A percentile compares a stretch with the other conserved stretches of the same genome.
Evolutionary conservation across 2,329 filamentous ascomycete species (phyloP).

Genomic region (Sporothrix dimorphospora): DNA sequence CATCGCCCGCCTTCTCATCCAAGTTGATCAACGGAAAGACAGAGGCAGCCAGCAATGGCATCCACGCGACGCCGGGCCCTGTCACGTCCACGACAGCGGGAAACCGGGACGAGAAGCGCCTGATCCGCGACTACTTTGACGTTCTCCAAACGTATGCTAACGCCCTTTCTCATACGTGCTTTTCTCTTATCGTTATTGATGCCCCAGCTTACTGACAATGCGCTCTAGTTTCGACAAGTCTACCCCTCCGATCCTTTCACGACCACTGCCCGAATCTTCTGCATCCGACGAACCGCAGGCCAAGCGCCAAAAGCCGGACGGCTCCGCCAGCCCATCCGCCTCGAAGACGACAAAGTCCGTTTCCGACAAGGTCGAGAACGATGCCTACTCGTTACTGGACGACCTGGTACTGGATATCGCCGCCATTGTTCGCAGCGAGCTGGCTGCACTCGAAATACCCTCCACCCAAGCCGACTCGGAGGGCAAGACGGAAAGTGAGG

Average conservation of each 20-base stretch:
- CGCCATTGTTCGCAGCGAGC: constrained; percentile 40
- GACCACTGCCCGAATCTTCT: constrained; percentile 51
- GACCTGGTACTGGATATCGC: constrained; percentile 64
- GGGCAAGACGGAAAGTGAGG: background rate
- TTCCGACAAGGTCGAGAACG: constrained; percentile 56
- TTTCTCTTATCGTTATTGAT: background rate
- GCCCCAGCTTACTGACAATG: background rate
- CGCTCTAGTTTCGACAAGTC: constrained; percentile 55
- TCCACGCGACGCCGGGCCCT: constrained; percentile 36
- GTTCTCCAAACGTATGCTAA: constrained; percentile 49
- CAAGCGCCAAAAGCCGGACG: constrained; percentile 64
- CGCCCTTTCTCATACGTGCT: background rate
- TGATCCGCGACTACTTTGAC: constrained; percentile 48
- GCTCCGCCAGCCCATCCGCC: constrained; percentile 43
- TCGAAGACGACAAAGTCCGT: constrained; percentile 42
- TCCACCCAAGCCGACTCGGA: background rate
- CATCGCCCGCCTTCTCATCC: constrained; percentile 4
- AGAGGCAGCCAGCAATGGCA: constrained; percentile 37
- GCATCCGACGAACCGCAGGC: constrained; percentile 56
- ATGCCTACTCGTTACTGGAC: constrained; percentile 63
- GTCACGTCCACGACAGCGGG: constrained; percentile 32
- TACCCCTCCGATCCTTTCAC: constrained; percentile 58
- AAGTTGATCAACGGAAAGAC: constrained; percentile 12
- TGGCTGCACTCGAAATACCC: constrained; percentile 50
- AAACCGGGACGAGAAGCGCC: constrained; percentile 40